Base-by-base conservation (phyloP, 345 rosid genomes). In the Garcia nutans region DNA sequence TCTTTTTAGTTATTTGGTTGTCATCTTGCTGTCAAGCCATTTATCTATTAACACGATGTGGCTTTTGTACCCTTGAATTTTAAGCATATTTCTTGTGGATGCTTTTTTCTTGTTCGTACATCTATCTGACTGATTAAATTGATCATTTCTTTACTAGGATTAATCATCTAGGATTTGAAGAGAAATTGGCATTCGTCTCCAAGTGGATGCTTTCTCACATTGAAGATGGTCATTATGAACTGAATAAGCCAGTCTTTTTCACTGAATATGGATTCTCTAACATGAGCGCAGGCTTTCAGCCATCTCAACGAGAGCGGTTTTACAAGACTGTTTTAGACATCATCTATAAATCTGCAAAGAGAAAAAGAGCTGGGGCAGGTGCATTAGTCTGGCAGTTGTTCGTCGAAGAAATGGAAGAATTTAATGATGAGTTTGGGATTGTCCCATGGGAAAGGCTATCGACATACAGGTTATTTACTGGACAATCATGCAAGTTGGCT, bases 201-300 rank as follows among this genome's bases (percentile, higher is more conserved):
- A 95, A 91, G 82, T 95, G 99, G 97, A 82, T 91, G 88, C 87
- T 67, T 10, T 95, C 97, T 22, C 99, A 93, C 86, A 89, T 93
- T 56, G 97, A 95, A 79, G 97, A 95, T 20, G 94, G 97, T 4
- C 92, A 93, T 82, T 83, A 84, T 44, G 94, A 84, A 79, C 87
- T 95, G 72, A 87, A 85, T 58, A 93, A 87, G 81, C 99, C 98
- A 2, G 88, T 95, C 59, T 79, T 95, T 71, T 95, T 95, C 86
- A 90, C 98, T 0, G 98, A 95, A 80, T 95, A 76, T 44, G 99
- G 98, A 33, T 83, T 88, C 71, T 95, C 98, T 1, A 86, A 90
- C 82, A 84, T 86, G 84, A 93, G 87, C 90, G 85, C 85, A 66
- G 92, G 87, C 87, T 95, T 81, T 76, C 73, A 86, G 47, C 89